These are phyloP conservation scores for Garcia nutans DNA, from an alignment of 345 rosid species.

Conservation along the genomic window DNA sequence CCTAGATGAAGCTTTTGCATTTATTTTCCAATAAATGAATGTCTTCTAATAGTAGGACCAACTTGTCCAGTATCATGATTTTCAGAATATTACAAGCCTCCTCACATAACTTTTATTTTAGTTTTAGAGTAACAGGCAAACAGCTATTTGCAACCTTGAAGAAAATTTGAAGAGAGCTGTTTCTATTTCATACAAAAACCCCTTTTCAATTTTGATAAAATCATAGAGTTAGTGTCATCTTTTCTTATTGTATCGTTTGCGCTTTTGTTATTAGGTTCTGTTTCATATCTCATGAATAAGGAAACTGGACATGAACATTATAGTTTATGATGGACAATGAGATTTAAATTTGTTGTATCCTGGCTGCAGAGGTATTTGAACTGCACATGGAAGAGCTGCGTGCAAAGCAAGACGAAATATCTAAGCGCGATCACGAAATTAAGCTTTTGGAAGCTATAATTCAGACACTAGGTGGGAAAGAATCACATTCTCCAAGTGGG, in stretches of 20 bases:
- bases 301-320: not conserved
- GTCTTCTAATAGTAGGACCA: not conserved
- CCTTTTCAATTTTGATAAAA: not conserved
- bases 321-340: not conserved
- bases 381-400: conserved; percentile 90
- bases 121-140: not conserved
- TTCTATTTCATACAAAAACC: not conserved
- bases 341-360: not conserved
- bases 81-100: not conserved
- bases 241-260: not conserved
- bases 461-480: conserved; percentile 85
- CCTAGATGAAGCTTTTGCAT: not conserved
- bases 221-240: not conserved
- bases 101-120: not conserved
- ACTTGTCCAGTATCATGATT: not conserved
- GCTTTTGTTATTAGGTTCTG: not conserved
- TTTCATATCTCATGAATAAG: not conserved
- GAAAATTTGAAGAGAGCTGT: not conserved
- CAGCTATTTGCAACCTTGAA: not conserved
- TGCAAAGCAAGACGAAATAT: conserved; percentile 82
- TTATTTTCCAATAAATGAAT: not conserved
- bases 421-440: conserved; percentile 76
- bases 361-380: conserved; percentile 80
- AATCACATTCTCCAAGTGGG: conserved; percentile 28
- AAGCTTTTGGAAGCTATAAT: conserved; percentile 93